These are phyloP conservation scores for Leucoagaricus sp. DNA, from an alignment of 1,284 basidiomycete genomes.

Conservation along the genomic window DNA sequence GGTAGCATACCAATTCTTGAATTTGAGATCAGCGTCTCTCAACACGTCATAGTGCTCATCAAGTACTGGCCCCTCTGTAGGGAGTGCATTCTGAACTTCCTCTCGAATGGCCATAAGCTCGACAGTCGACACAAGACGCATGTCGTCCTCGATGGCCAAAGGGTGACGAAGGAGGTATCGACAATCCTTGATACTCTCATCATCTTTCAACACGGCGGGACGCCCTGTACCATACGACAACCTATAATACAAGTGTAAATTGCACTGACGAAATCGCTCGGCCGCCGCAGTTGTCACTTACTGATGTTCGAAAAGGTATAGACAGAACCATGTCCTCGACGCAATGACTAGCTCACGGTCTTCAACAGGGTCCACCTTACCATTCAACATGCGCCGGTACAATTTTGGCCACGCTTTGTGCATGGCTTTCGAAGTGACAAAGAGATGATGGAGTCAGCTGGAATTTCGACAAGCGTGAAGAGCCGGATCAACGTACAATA, in stretches of 20 bases:
- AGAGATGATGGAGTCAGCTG: slow-evolving; percentile 10
- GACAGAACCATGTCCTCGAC: slow-evolving; percentile 86
- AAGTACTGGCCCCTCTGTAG: slow-evolving; percentile 67
- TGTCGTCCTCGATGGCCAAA: slow-evolving; percentile 87
- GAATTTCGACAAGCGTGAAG: slow-evolving; percentile 1
- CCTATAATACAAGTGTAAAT: slow-evolving; percentile 36
- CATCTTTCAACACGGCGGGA: slow-evolving; percentile 88
- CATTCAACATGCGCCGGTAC: slow-evolving; percentile 69
- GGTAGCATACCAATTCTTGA: slow-evolving; percentile 69
- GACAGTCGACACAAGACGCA: slow-evolving; percentile 91
- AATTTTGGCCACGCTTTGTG: slow-evolving; percentile 88
- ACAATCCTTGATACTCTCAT: slow-evolving; percentile 85
- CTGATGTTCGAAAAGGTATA: slow-evolving; percentile 94
- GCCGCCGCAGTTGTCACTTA: slow-evolving; percentile 39
- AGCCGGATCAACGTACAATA: slow-evolving; percentile 54
- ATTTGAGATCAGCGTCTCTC: slow-evolving; percentile 64
- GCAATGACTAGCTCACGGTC: slow-evolving; percentile 81
- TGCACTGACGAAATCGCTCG: slow-evolving; percentile 8
- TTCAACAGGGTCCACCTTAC: slow-evolving; percentile 61
- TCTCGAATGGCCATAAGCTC: slow-evolving; percentile 85
- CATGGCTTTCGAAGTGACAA: slow-evolving; percentile 54
- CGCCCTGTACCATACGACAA: slow-evolving; percentile 93
- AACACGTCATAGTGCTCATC: slow-evolving; percentile 68
- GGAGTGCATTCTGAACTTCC: slow-evolving; percentile 69
- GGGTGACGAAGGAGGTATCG: slow-evolving; percentile 85